Conservation (phyloP, 2,329 filamentous ascomycete genomes). For the Monosporascus ibericus region DNA sequence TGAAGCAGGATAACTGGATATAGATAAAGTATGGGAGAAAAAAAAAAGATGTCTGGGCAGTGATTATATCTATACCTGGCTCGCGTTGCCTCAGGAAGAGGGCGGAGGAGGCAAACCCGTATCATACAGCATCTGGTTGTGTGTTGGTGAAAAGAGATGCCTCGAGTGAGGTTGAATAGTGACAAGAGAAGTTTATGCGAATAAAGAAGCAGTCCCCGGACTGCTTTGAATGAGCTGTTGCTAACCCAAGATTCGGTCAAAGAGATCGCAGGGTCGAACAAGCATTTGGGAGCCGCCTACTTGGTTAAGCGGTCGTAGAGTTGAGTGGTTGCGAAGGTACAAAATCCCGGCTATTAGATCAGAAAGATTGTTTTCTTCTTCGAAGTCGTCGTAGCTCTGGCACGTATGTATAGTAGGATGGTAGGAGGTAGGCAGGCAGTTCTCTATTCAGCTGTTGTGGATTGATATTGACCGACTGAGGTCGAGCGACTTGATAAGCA, state of each 20-base stretch:
- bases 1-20: slow-evolving; percentile 6
- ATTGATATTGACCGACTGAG: background rate
- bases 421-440: background rate
- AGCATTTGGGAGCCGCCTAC: background rate
- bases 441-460: background rate
- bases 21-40: slow-evolving; percentile 5
- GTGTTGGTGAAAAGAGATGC: slow-evolving; percentile 6
- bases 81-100: slow-evolving; percentile 35
- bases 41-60: slow-evolving; percentile 3
- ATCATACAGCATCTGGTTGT: slow-evolving; percentile 29
- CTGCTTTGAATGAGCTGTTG: too few species aligned
- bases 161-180: background rate
- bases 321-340: too few species aligned
- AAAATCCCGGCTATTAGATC: background rate
- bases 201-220: background rate
- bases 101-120: slow-evolving; percentile 35
- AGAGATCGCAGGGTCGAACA: background rate
- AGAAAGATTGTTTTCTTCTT: background rate
- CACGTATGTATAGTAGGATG: background rate
- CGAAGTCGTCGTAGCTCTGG: too few species aligned
- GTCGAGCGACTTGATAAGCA: background rate
- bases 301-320: too few species aligned
- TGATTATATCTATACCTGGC: slow-evolving; percentile 26
- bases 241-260: background rate
- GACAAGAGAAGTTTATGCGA: background rate